Conservation (phyloP, 2,329 filamentous ascomycete genomes). For the Colletotrichum gloeosporioides region DNA sequence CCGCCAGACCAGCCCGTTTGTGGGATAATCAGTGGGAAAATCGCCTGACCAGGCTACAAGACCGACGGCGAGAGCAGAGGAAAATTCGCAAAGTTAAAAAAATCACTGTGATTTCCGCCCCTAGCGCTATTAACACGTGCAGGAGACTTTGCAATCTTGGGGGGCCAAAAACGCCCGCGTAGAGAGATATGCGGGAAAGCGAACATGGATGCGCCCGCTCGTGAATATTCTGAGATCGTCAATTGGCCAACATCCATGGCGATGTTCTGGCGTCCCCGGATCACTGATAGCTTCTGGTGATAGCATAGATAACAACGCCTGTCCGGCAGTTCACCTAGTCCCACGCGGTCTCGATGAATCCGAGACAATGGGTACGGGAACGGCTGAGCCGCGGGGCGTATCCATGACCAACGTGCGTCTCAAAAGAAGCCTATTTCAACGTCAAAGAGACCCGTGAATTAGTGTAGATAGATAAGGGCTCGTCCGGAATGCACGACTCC, state of each 20-base stretch:
- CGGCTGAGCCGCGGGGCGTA: neutral
- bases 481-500: neutral
- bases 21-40: neutral
- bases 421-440: conserved; percentile 14
- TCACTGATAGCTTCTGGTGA: neutral
- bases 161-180: neutral
- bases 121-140: neutral
- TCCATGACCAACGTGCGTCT: neutral
- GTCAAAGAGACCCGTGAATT: neutral
- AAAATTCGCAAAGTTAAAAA: neutral
- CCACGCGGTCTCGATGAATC: neutral
- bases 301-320: conserved; percentile 9
- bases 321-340: neutral
- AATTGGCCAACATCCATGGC: neutral
- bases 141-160: neutral
- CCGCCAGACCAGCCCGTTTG: neutral
- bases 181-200: neutral
- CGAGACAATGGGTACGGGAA: neutral
- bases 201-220: neutral
- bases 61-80: neutral
- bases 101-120: neutral
- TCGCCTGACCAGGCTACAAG: neutral
- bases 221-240: neutral
- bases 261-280: neutral
- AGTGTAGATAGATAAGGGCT: neutral